These are phyloP conservation scores for Aspergillus sp. DNA, from an alignment of 2,329 filamentous ascomycete genomes.

Conservation along the genomic window DNA sequence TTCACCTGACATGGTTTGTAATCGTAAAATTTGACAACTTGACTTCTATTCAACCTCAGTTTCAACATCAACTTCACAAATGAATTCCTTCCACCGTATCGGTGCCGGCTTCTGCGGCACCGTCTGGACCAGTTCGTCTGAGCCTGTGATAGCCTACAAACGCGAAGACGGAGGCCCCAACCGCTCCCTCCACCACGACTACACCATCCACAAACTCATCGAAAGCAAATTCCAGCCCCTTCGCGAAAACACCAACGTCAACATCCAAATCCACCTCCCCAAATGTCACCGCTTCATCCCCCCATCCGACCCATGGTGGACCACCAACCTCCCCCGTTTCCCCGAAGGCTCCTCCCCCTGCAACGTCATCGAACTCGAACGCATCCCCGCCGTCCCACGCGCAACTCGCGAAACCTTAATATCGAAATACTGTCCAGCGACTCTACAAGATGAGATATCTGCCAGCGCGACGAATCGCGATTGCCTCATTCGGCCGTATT, in stretches of 20 bases:
- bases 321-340: constrained; percentile 17
- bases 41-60: too few relatives aligned
- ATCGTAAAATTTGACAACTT: too few relatives aligned
- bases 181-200: constrained; percentile 26
- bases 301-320: constrained; percentile 23
- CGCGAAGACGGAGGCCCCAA: constrained; percentile 28
- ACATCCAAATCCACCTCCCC: constrained; percentile 16
- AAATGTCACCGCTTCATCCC: constrained; percentile 20
- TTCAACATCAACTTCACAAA: background rate
- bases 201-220: constrained; percentile 21
- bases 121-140: constrained; percentile 22
- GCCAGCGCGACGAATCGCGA: constrained; percentile 34
- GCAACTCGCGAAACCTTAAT: constrained; percentile 24
- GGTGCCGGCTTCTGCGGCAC: constrained; percentile 28
- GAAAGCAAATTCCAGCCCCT: constrained; percentile 9
- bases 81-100: constrained; percentile 9
- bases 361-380: constrained; percentile 30
- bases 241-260: constrained; percentile 4
- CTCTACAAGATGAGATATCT: constrained; percentile 19
- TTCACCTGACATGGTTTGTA: background rate
- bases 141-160: constrained; percentile 21
- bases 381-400: constrained; percentile 28
- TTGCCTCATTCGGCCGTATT: constrained; percentile 48
- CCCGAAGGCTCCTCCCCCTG: constrained; percentile 24
- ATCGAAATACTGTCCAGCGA: constrained; percentile 26